Evolutionary conservation across 2,329 filamentous ascomycete species (phyloP), one percentile per base, ranked within the genome.

Genomic region (Verticillium tricorpus): DNA sequence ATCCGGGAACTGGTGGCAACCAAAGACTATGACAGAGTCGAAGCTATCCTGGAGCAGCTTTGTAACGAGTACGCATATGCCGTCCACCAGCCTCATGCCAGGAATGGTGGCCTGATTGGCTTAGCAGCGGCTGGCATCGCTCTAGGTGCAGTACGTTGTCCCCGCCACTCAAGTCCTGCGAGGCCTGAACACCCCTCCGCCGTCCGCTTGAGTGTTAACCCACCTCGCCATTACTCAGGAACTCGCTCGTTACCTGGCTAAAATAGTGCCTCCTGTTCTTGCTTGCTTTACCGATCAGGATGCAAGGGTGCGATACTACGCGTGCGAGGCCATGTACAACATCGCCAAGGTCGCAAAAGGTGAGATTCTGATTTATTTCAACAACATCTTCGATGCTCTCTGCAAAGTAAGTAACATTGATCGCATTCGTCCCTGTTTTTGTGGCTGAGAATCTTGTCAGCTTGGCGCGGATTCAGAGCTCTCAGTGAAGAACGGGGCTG

Each of bases 291-390:
- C 91, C 62, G 96, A 99, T 69, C 95, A 98, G 80, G 95, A 99
- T 89, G 93, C 95, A 32, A 87, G 95, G 62, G 95, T 98, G 35
- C 87, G 95, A 66, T 99, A 99, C 76, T 99, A 99, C 78, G 95
- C 95, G 28, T 99, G 95, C 78, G 95, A 99, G 80, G 96, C 93
- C 76, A 99, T 99, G 95, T 99, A 99, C 79, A 99, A 99, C 77
- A 99, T 99, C 72, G 93, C 95, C 72, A 99, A 99, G 78, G 95
- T 99, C 57, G 95, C 94, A 64, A 99, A 99, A 77, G 95, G 96
- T 40, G 95, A 99, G 77, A 95, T 99, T 22, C 78, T 99, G 67
- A 86, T 96, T 50, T 99, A 97, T 80, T 99, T 99, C 77, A 99
- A 99, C 77, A 91, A 96, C 70, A 95, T 99, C 66, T 99, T 99